These are phyloP conservation scores for Heliosperma pusillum DNA, from an alignment of 148 eudicot species.

Conservation along the genomic window DNA sequence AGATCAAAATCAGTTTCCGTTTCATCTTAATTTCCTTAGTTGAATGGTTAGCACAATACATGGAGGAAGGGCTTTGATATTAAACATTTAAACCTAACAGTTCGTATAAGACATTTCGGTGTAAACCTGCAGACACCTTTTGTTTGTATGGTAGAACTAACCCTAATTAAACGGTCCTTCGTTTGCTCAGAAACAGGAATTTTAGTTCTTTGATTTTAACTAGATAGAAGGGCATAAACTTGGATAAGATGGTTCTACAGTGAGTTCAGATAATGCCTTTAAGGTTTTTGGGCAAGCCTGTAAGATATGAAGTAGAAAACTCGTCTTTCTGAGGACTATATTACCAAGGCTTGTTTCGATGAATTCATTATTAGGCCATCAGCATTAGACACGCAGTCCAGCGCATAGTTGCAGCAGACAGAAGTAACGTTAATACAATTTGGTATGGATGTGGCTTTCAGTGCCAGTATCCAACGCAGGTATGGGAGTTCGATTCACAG, in stretches of 20 bases:
- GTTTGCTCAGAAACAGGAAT: not conserved
- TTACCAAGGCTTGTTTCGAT: not conserved
- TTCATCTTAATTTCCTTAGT: not conserved
- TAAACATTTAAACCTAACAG: too few species aligned
- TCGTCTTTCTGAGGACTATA: not conserved
- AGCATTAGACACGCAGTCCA: not conserved
- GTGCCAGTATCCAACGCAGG: not conserved
- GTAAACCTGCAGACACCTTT: not conserved
- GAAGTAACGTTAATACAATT: not conserved
- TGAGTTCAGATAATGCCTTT: not conserved
- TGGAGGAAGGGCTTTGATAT: too few species aligned
- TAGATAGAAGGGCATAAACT: too few species aligned
- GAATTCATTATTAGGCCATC: not conserved
- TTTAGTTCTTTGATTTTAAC: not conserved
- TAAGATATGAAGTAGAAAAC: not conserved
- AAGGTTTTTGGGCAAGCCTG: not conserved
- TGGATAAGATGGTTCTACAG: not conserved
- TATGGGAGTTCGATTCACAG: not conserved
- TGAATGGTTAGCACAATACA: too few species aligned
- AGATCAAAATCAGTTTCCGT: slow-evolving; percentile 7
- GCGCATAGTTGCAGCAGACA: not conserved
- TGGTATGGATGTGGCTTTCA: not conserved
- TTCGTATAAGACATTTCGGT: too few species aligned
- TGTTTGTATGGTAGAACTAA: not conserved
- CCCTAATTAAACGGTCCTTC: not conserved